phyloP scores from a whole-genome alignment of 257 asterid species.

The Solanum medicagineum region DNA sequence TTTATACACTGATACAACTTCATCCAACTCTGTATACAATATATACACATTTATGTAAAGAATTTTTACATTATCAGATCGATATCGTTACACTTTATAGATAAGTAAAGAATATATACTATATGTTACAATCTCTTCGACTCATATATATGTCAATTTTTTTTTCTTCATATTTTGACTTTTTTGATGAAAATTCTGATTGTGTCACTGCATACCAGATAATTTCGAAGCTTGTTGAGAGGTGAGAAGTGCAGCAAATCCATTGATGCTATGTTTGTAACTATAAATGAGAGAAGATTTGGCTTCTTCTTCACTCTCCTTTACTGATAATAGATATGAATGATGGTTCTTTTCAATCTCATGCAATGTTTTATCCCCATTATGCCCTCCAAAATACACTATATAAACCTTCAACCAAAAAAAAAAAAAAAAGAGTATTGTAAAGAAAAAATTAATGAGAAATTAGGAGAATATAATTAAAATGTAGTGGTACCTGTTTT shows the following conservation, averaged over 20 bases:
- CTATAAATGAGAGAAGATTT: conserved; percentile 72
- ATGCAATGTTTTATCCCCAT: conserved; percentile 32
- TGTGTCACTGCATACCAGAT: conserved; percentile 21
- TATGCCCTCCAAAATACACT: conserved; percentile 72
- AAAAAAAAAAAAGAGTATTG: background rate
- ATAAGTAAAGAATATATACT: background rate
- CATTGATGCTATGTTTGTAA: conserved; percentile 80
- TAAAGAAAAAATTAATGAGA: background rate
- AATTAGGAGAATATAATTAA: background rate
- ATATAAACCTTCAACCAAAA: conserved; percentile 39
- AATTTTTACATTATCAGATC: background rate
- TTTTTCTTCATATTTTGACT: too few relatives aligned
- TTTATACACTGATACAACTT: conserved; percentile 47
- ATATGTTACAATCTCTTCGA: background rate
- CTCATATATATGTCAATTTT: background rate
- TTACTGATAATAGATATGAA: conserved; percentile 54
- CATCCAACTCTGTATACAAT: conserved; percentile 43
- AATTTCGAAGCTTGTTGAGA: conserved; percentile 45
- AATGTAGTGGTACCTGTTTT: conserved; percentile 29
- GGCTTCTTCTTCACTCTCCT: conserved; percentile 58
- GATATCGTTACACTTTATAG: background rate
- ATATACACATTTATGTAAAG: background rate
- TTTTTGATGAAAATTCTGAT: background rate
- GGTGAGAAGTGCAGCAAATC: conserved; percentile 79
- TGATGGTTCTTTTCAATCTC: conserved; percentile 60